phyloP scores from a whole-genome alignment of 805 yeast genomes.

The Yamadazyma kitorensis region DNA sequence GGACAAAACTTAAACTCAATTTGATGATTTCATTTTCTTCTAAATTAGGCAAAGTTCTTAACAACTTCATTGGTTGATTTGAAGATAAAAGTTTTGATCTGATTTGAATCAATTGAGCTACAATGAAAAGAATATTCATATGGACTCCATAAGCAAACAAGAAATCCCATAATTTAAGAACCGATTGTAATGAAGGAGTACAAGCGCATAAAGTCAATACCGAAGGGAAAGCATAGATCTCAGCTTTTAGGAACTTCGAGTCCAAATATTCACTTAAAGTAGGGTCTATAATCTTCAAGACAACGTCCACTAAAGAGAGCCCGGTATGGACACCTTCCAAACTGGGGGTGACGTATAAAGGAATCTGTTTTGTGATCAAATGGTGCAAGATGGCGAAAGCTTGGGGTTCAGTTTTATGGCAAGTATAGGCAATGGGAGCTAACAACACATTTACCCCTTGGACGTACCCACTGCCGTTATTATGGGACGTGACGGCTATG shows the following conservation, averaged over 20 bases:
- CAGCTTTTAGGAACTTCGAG: slow-evolving; percentile 71
- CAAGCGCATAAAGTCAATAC: slow-evolving; percentile 84
- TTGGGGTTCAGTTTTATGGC: slow-evolving; percentile 75
- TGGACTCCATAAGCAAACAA: slow-evolving; percentile 89
- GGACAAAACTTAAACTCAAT: slow-evolving; percentile 74
- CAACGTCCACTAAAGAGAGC: slow-evolving; percentile 65
- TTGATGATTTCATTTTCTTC: slow-evolving; percentile 74
- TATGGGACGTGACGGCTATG: slow-evolving; percentile 51
- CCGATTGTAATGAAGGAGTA: slow-evolving; percentile 78
- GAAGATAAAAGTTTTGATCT: slow-evolving; percentile 60
- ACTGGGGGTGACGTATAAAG: slow-evolving; percentile 73
- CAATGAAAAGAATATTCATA: slow-evolving; percentile 77
- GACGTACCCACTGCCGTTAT: slow-evolving; percentile 46
- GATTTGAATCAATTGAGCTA: slow-evolving; percentile 75
- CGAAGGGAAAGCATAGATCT: slow-evolving; percentile 82
- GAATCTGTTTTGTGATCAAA: slow-evolving; percentile 62
- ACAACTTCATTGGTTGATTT: slow-evolving; percentile 67
- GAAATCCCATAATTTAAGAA: slow-evolving; percentile 83
- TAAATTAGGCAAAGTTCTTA: slow-evolving; percentile 70
- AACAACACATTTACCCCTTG: slow-evolving; percentile 88
- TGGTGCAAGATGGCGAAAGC: slow-evolving; percentile 71
- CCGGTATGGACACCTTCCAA: slow-evolving; percentile 83
- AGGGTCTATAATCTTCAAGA: slow-evolving; percentile 70
- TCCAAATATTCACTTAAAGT: slow-evolving; percentile 57
- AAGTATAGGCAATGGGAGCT: slow-evolving; percentile 77